Evolutionary conservation across 495 filamentous ascomycete species (phyloP), one percentile per base, ranked within the genome.

Genomic region (Massariosphaeria phaeospora): DNA sequence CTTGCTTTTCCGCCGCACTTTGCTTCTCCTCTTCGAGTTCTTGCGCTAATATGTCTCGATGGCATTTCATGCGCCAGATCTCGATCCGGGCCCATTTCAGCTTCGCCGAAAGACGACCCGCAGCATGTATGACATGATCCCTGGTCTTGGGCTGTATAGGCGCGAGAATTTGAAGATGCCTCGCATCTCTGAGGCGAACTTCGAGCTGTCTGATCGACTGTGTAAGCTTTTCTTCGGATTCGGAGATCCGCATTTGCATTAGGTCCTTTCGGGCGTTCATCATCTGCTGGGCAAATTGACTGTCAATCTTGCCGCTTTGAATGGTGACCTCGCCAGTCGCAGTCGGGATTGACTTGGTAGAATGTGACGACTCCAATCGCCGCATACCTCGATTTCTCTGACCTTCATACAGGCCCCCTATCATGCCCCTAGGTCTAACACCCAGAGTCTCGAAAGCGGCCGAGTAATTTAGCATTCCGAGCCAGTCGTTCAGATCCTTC

Each of bases 401-500:
- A 1, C 85, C 88, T 61, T 97, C 91, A 64, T 91, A 90, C 52
- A 84, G 84, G 1, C 84, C 84, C 13, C 86, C 88, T 46, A 95
- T 81, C 44, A 95, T 84, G 6, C 89, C 89, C 54, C 90, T 79
- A 74, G 93, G 90, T 17, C 89, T 80, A 11, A 97, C 89, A n/a
- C 90, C 89, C 18, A 90, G 87, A 0, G 89, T 90, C 51, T 88
- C 79, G 72, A 96, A 97, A 1, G 93, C 87, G 8, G 93, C 88
- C 26, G 91, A 91, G 69, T 96, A 96, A 64, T 99, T 99, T 33
- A 99, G 77, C 61, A 96, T 95, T 4, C 85, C 88, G 21, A 99
- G 72, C 93, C 93, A 99, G 64, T 99, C 93, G 64, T 96, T 94
- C 81, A 95, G 88, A 46, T 97, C 94, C 2, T 74, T 71, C 55